phyloP scores from a whole-genome alignment of 306 rosid genomes.

The Gillenia trifoliata region DNA sequence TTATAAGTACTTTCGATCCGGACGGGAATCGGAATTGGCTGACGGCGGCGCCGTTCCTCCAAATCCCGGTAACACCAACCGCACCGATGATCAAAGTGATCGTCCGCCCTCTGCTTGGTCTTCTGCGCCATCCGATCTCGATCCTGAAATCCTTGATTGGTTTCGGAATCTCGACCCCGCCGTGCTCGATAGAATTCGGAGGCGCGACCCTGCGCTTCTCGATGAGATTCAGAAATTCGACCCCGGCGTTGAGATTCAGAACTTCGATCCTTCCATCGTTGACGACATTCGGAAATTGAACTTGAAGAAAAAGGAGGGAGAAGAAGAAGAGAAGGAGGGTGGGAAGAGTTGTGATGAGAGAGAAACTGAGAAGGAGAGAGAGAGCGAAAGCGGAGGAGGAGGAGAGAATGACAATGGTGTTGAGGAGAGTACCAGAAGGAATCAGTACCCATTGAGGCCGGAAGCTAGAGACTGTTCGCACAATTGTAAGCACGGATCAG shows the following conservation, averaged over 20 bases:
- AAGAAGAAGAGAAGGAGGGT: not conserved
- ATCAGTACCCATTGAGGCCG: constrained; percentile 68
- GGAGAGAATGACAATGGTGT: constrained; percentile 32
- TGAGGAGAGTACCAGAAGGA: constrained; percentile 10
- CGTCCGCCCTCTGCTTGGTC: no score
- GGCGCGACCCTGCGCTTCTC: not conserved
- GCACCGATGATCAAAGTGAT: not conserved
- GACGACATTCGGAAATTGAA: not conserved
- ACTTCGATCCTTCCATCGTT: not conserved
- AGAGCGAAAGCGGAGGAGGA: constrained; percentile 22
- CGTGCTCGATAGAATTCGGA: not conserved
- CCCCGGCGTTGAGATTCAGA: constrained; percentile 21
- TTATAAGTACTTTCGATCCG: constrained; percentile 49
- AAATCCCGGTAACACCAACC: constrained; percentile 2
- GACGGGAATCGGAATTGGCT: constrained; percentile 18
- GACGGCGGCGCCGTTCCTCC: constrained; percentile 3
- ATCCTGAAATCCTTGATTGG: not conserved
- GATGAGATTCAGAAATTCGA: constrained; percentile 20
- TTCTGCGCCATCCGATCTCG: no score
- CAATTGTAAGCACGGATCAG: constrained; percentile 66
- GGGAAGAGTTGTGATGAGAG: constrained; percentile 7
- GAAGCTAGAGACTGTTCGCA: constrained; percentile 75
- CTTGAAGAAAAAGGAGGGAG: constrained; percentile 15
- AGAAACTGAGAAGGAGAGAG: constrained; percentile 21
- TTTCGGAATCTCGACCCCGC: constrained; percentile 19